Base-by-base conservation (phyloP, 2,329 filamentous ascomycete species). In the Aspergillus sojae region DNA sequence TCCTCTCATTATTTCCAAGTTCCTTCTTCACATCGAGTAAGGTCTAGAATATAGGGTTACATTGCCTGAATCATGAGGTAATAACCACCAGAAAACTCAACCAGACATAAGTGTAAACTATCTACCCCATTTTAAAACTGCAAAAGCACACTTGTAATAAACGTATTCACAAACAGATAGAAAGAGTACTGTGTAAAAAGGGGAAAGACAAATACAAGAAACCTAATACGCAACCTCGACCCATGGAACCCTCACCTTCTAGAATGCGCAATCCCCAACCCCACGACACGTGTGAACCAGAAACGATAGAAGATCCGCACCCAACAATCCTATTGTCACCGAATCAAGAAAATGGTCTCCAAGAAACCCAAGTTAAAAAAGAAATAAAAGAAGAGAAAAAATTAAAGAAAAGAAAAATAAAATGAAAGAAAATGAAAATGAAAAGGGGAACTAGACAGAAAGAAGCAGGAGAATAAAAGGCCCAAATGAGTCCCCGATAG, bases 401-500 rank as follows among this genome's bases (percentile, higher is more conserved):
- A 5, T 6, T 6, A 36, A 36, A 26, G 3, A 4, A 34, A 12
- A n/a, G n/a, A n/a, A 4, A 41, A 43, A 34, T 11, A 34, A 34
- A 36, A 36, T 6, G 14, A 5, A 2, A 14, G 2, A 16, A 36
- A 14, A 23, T 23, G 4, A 16, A 16, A 16, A 36, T 5, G 34
- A 16, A 36, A 41, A 16, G 36, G 34, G 36, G 9, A 14, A 21
- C 19, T 39, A 48, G 30, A 34, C 10, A 58, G 32, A 28, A 34
- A 41, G 39, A 19, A 16, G 39, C 26, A 30, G 9, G 21, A 12
- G 39, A 5, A 19, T 5, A 28, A 43, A 39, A 26, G 1, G 1
- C 26, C 30, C 62, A 62, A 63, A 62, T 68, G 66, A 41, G 36
- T 54, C 46, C 28, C 56, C 58, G 60, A 65, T 66, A 65, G 61